phyloP scores from a whole-genome alignment of 805 yeast genomes.

The Ogataea zsoltii region DNA sequence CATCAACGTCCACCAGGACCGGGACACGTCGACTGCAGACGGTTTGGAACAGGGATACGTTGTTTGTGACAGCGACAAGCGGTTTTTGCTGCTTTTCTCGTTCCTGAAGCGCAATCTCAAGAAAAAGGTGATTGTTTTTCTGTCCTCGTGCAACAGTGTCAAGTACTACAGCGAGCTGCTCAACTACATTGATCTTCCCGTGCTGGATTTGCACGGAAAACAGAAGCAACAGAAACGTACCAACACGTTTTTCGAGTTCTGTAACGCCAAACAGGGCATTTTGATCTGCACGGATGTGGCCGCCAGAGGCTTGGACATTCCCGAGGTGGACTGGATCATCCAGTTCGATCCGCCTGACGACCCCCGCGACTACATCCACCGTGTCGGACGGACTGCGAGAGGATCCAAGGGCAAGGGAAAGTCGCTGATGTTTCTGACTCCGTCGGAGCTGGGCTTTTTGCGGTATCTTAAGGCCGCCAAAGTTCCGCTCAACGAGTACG shows the following conservation, averaged over 20 bases:
- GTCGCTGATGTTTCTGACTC: constrained; percentile 92
- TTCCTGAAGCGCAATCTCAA: constrained; percentile 90
- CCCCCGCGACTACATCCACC: constrained; percentile 97
- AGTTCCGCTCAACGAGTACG: constrained; percentile 96
- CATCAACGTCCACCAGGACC: constrained; percentile 86
- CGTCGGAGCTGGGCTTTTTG: constrained; percentile 90
- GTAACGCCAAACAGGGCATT: constrained; percentile 94
- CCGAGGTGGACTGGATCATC: constrained; percentile 98
- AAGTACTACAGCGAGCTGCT: constrained; percentile 93
- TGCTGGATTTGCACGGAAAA: constrained; percentile 93
- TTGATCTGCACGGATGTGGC: constrained; percentile 97
- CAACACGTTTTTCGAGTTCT: constrained; percentile 95
- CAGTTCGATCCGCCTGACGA: constrained; percentile 99
- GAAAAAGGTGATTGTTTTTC: constrained; percentile 90
- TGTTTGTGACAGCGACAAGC: constrained; percentile 92
- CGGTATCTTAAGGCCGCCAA: constrained; percentile 95
- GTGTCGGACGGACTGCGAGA: constrained; percentile 99
- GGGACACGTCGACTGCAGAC: constrained; percentile 87
- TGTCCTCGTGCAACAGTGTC: constrained; percentile 96
- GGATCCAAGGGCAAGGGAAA: constrained; percentile 87
- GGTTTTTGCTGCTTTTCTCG: constrained; percentile 87
- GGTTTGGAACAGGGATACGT: constrained; percentile 99
- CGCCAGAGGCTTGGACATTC: constrained; percentile 98
- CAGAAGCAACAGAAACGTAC: constrained; percentile 99
- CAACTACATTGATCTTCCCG: constrained; percentile 96